These are phyloP conservation scores for Arctium minus DNA, from an alignment of 129 eudicot genomes.

Conservation along the genomic window DNA sequence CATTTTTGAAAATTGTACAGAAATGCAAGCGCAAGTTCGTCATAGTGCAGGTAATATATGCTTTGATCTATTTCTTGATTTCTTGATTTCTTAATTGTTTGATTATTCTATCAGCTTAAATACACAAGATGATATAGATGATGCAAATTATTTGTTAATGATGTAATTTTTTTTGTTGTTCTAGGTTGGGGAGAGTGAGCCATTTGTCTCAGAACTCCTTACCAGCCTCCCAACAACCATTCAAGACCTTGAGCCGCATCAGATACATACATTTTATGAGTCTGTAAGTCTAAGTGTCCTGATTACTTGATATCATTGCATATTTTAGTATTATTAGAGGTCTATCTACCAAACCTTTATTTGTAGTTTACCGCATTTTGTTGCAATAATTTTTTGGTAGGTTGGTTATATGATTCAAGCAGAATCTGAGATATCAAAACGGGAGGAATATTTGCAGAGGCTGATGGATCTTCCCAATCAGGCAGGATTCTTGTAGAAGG, in stretches of 20 bases:
- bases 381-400: constrained; percentile 26
- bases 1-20: constrained; percentile 95
- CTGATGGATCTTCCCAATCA: constrained; percentile 95
- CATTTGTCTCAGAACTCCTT: constrained; percentile 91
- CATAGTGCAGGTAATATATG: constrained; percentile 63
- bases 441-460: constrained; percentile 88
- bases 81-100: not conserved
- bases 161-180: constrained; percentile 13
- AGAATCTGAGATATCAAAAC: constrained; percentile 74
- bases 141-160: not conserved
- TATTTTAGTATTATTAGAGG: not conserved
- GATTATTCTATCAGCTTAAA: not conserved
- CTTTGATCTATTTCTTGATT: not conserved
- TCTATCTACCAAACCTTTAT: not conserved
- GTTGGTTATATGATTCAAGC: constrained; percentile 97
- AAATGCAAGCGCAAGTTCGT: constrained; percentile 99
- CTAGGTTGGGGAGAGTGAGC: constrained; percentile 95
- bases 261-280: constrained; percentile 93
- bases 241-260: constrained; percentile 91
- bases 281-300: constrained; percentile 52
- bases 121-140: not conserved
- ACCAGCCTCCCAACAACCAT: constrained; percentile 84
- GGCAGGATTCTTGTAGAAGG: constrained; percentile 31
- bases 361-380: not conserved
- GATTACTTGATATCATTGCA: not conserved